Evolutionary conservation across 2,329 filamentous ascomycete species (phyloP), one percentile per base, ranked within the genome.

Genomic region (Fusarium kyushuense): DNA sequence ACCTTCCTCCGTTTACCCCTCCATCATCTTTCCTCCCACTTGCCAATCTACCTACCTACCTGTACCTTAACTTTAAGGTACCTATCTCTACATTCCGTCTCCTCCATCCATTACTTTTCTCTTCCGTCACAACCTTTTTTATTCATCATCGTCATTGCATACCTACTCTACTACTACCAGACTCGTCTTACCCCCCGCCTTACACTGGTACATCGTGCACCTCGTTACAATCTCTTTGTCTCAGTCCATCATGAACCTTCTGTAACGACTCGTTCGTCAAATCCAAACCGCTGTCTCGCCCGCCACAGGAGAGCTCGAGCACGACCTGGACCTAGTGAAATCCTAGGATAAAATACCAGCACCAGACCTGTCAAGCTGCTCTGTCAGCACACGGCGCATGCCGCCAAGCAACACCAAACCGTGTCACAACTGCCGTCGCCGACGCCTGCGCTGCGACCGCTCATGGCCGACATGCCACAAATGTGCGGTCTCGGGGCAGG

Each of bases 381-480:
- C 67, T 58, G 68, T 59, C 72, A 72, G 69, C 72, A 60, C 61
- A 62, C 67, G 74, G 75, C 75, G 74, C 72, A 76, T 76, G 75
- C 75, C 75, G 75, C 75, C 74, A 71, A 77, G 69, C 75, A 75
- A 76, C 72, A 75, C 72, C 72, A 84, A 82, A 72, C 73, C 84
- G 63, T 90, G 87, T 76, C 86, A 89, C 77, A 89, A 88, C 77
- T 90, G 87, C 77, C 86, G 87, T 62, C 84, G 83, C 58, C 84
- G 83, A 73, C 84, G 88, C 69, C 83, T 87, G 75, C 86, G 87
- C 72, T 90, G 88, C 76, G 88, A 90, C 76, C 82, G 84, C 62
- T 89, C 87, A 33, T 78, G 84, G 49, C 87, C 87, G 27, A 80
- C 78, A 59, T 90, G 88, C 76, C 82, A 85, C 71, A 90, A 89